phyloP scores from a whole-genome alignment of 345 rosid species.

The Clausena lansium region DNA sequence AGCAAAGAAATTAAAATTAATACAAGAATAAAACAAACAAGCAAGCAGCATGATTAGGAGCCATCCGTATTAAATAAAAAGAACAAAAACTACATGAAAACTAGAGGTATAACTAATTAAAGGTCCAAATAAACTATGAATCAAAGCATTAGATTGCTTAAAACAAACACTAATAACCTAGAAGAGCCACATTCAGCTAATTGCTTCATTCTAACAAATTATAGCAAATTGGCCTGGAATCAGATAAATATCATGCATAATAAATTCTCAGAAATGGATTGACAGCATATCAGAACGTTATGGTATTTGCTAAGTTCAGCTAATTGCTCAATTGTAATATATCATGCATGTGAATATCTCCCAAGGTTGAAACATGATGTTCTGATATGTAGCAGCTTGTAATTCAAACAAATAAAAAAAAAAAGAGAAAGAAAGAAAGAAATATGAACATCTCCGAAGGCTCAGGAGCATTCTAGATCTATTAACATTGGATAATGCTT shows the following conservation, averaged over 20 bases:
- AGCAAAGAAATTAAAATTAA: conserved; percentile 15
- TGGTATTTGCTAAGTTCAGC: not conserved
- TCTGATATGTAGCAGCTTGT: not conserved
- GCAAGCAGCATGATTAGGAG: not conserved
- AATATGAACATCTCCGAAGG: not conserved
- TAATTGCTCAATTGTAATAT: not conserved
- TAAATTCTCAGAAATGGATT: not conserved
- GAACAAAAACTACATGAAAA: not conserved
- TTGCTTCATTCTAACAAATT: not conserved
- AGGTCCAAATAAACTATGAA: not conserved
- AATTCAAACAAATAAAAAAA: not conserved
- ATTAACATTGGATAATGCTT: not conserved
- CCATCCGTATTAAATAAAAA: not conserved
- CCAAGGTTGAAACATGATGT: not conserved
- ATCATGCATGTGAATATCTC: not conserved
- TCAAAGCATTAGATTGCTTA: not conserved
- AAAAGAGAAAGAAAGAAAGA: not conserved
- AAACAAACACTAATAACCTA: not conserved
- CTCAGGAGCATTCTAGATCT: not conserved
- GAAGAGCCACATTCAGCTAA: not conserved
- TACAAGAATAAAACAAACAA: not conserved
- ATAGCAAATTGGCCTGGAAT: not conserved
- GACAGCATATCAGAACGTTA: not conserved
- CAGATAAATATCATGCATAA: not conserved
- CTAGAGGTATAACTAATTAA: not conserved